phyloP scores from a whole-genome alignment of 148 eudicot genomes.

The Limonium bicolor region DNA sequence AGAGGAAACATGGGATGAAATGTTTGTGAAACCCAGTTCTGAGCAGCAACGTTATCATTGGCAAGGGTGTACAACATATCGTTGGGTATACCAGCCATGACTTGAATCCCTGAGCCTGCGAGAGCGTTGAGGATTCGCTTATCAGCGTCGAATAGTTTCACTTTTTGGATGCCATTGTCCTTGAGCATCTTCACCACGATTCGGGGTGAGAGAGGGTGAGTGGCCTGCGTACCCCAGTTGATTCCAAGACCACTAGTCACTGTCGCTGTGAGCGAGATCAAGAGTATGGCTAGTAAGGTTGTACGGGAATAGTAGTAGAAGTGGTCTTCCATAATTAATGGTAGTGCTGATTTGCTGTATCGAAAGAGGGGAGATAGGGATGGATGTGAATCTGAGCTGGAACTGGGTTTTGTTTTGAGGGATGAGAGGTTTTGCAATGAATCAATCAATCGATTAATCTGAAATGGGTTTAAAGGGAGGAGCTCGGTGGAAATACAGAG shows the following conservation, averaged over 20 bases:
- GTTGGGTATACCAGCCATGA: slow-evolving; percentile 92
- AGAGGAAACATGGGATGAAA: slow-evolving; percentile 48
- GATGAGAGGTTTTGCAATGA: too few species aligned
- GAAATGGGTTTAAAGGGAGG: too few species aligned
- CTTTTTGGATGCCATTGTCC: slow-evolving; percentile 85
- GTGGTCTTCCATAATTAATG: too few species aligned
- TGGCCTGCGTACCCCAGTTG: slow-evolving; percentile 66
- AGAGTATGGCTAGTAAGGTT: too few species aligned
- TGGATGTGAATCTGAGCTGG: too few species aligned
- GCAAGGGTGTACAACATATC: slow-evolving; percentile 57
- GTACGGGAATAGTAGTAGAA: too few species aligned
- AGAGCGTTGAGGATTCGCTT: slow-evolving; percentile 54
- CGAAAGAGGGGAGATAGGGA: too few species aligned
- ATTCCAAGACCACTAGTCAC: slow-evolving; percentile 56
- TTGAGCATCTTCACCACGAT: slow-evolving; percentile 61
- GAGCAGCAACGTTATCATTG: slow-evolving; percentile 42
- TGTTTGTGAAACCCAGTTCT: slow-evolving; percentile 71
- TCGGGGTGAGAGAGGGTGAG: slow-evolving; percentile 61
- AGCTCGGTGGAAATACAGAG: too few species aligned
- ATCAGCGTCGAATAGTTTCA: slow-evolving; percentile 84
- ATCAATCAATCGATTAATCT: too few species aligned
- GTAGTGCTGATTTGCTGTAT: too few species aligned
- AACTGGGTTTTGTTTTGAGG: too few species aligned
- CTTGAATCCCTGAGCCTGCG: slow-evolving; percentile 63
- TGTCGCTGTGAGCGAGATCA: too few species aligned